Evolutionary conservation across 2,329 filamentous ascomycete species (phyloP).

Genomic region (Phyllosticta citrichinensis): DNA sequence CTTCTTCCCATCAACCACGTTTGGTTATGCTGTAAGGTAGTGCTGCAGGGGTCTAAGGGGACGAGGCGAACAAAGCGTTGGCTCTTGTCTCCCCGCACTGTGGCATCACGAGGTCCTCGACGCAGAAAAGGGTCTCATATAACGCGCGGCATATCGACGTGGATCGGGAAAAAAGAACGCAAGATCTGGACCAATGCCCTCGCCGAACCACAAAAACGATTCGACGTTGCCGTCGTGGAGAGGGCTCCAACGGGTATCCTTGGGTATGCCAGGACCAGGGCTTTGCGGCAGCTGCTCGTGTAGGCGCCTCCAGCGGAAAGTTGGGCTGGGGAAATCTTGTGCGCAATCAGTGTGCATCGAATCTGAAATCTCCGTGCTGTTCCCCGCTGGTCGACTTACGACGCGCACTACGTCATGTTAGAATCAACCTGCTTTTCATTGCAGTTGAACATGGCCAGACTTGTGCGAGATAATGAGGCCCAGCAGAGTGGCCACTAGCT

Average conservation of each 20-base stretch:
- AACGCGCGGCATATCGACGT: not conserved
- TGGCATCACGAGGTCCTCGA: not conserved
- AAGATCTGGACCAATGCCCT: not conserved
- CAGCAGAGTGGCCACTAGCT: not conserved
- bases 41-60: not conserved
- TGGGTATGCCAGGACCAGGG: not conserved
- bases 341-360: not conserved
- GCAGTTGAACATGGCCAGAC: not conserved
- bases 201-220: not conserved
- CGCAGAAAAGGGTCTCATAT: not conserved
- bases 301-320: not conserved
- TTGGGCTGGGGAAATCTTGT: not conserved
- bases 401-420: not conserved
- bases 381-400: not conserved
- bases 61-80: not conserved
- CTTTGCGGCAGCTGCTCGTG: not conserved
- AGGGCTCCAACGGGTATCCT: not conserved
- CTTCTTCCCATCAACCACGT: not conserved
- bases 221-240: not conserved
- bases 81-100: not conserved
- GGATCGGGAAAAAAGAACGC: not conserved
- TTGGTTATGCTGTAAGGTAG: not conserved
- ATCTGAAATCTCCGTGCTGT: not conserved
- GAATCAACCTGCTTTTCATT: not conserved
- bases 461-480: not conserved